Base-by-base conservation (phyloP, 768 basidiomycete species). In the Pleurotus ostreatus region DNA sequence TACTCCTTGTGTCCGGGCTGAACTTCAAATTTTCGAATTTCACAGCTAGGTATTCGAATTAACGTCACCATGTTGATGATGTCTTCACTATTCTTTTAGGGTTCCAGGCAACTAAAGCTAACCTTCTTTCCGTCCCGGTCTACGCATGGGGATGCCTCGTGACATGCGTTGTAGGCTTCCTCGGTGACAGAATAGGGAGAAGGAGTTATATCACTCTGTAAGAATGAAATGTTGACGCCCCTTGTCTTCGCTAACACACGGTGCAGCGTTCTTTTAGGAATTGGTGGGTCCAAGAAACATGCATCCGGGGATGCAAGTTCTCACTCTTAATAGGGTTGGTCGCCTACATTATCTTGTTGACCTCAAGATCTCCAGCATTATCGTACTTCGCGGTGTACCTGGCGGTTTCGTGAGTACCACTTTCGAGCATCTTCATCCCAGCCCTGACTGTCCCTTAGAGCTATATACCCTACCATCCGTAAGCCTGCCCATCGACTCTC, bases 301-400 rank as follows among this genome's bases (percentile, higher is more conserved):
- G 11, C 16, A n/a, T 57, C 37, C 12, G 15, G 40, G 18, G 22
- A 18, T 34, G 22, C 44, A n/a, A 53, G 30, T 34, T 30, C 48
- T 51, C n/a, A 37, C 22, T 11, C 26, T 44, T 1, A 43, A 52
- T 49, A 71, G 80, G 82, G 40, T 64, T 83, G 45, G 74, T 73
- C 4, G 86, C 82, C 25, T 91, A 89, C 63, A 81, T 84, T 58
- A 86, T 89, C 49, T 71, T 90, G 54, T 79, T 87, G 16, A 70
- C 70, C 43, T 87, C 87, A 1, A 78, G 70, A 23, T 81, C 72
- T 18, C 75, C 84, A n/a, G 79, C 77, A 2, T 65, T 89, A 40
- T 88, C 86, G 4, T 89, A 89, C 65, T 87, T 89, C 60, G 86
- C 86, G 3, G 81, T 83, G 20, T 91, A 80, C 65, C 70, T 89